These are phyloP conservation scores for Lolium rigidum DNA, from an alignment of 176 grass and related monocot species.

Conservation along the genomic window DNA sequence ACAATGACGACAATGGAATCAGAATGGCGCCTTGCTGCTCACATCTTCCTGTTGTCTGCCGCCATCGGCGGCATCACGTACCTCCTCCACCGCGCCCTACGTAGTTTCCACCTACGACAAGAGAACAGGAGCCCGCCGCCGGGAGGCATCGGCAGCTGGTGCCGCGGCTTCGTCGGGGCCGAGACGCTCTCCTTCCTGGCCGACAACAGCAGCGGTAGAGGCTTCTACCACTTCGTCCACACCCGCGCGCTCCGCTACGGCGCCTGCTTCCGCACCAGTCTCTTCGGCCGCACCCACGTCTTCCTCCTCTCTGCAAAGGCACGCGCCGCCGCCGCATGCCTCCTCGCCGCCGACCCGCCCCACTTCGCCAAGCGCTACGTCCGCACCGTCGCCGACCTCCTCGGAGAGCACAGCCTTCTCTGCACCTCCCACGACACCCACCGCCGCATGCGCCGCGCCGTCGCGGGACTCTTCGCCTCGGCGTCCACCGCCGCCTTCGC, in stretches of 20 bases:
- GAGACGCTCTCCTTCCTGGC: constrained; percentile 78
- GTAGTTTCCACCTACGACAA: background rate
- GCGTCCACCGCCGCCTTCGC: constrained; percentile 50
- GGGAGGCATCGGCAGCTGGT: constrained; percentile 13
- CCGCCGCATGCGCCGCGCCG: constrained; percentile 50
- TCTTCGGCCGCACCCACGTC: constrained; percentile 80
- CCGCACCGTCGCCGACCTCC: constrained; percentile 68
- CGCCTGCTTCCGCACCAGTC: constrained; percentile 66
- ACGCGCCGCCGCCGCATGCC: constrained; percentile 13
- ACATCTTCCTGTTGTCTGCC: background rate
- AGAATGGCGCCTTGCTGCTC: background rate
- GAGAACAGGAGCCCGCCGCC: background rate
- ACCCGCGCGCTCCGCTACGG: constrained; percentile 62
- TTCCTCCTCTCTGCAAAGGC: constrained; percentile 55
- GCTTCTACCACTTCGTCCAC: constrained; percentile 85
- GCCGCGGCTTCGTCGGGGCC: background rate
- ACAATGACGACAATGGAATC: background rate
- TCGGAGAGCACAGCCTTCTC: constrained; percentile 82
- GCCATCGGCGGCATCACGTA: background rate
- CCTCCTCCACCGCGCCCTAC: background rate
- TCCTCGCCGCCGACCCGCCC: constrained; percentile 59
- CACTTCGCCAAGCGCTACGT: constrained; percentile 88
- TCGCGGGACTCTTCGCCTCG: constrained; percentile 65
- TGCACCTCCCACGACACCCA: constrained; percentile 68
- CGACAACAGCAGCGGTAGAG: constrained; percentile 61